These are phyloP conservation scores for Coccomyxa sp. DNA, from an alignment of 139 green algal genomes.

Conservation along the genomic window DNA sequence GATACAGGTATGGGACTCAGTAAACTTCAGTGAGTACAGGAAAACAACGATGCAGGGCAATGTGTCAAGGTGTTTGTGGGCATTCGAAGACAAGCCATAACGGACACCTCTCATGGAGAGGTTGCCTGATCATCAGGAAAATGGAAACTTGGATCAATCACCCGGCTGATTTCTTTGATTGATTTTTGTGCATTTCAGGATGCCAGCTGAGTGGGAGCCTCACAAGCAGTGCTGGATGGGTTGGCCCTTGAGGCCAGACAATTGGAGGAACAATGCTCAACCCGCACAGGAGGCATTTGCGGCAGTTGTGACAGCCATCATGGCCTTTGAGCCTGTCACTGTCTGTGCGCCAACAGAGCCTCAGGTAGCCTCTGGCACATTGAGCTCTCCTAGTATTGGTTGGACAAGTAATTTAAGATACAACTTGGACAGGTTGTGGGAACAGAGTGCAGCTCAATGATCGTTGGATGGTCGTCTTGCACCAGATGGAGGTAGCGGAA, in stretches of 20 bases:
- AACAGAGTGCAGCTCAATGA: background rate
- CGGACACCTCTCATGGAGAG: too few species aligned
- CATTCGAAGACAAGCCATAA: too few species aligned
- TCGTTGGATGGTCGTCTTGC: background rate
- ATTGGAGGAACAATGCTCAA: slow-evolving; percentile 35
- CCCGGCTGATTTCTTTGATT: too few species aligned
- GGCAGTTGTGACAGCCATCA: slow-evolving; percentile 39
- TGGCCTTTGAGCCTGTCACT: slow-evolving; percentile 46
- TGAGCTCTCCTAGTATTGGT: background rate
- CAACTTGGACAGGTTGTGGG: background rate
- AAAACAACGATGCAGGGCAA: too few species aligned
- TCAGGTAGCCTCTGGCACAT: background rate
- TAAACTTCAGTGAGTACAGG: too few species aligned
- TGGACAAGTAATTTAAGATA: background rate
- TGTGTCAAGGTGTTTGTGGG: too few species aligned
- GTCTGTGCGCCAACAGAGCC: slow-evolving; percentile 21
- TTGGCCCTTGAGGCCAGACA: slow-evolving; percentile 42
- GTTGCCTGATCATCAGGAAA: too few species aligned
- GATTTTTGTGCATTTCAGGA: background rate
- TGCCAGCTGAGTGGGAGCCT: slow-evolving; percentile 38
- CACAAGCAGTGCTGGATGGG: slow-evolving; percentile 36
- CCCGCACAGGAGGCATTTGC: slow-evolving; percentile 43
- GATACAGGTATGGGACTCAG: too few species aligned
- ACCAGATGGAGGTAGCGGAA: background rate
- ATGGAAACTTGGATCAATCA: too few species aligned